A percentile compares a stretch with the other conserved stretches of the same genome.
phyloP scores from a whole-genome alignment of 441 rosid species.

The Eutrema salsugineum region DNA sequence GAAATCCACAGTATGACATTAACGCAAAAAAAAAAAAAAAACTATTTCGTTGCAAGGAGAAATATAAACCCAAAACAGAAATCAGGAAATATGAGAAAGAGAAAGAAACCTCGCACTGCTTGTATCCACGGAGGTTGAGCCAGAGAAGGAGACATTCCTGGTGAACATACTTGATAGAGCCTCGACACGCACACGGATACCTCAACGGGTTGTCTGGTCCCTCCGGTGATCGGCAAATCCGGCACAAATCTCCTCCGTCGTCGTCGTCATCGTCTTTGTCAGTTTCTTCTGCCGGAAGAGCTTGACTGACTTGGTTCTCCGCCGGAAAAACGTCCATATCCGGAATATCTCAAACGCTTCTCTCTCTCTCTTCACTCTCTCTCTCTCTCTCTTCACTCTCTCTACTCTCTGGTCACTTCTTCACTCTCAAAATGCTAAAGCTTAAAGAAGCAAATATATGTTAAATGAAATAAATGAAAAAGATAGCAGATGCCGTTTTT shows the following conservation, averaged over 20 bases:
- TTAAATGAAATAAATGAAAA: not conserved
- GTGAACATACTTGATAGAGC: slow-evolving; percentile 15
- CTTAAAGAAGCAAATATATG: not conserved
- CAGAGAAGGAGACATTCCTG: slow-evolving; percentile 11
- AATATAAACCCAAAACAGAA: not conserved
- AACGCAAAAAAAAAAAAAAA: too few relatives aligned
- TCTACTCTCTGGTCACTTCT: not conserved
- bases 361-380: not conserved
- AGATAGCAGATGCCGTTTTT: not conserved
- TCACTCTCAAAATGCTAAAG: not conserved
- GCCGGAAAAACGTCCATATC: not conserved
- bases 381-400: not conserved
- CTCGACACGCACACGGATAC: slow-evolving; percentile 19
- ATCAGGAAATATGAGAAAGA: not conserved
- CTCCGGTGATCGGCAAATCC: slow-evolving; percentile 16
- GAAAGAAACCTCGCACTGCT: slow-evolving; percentile 12
- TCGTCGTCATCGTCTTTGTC: not conserved
- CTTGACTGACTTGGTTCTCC: not conserved
- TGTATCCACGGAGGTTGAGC: not conserved
- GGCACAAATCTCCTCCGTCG: slow-evolving; percentile 8
- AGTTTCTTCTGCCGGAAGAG: not conserved
- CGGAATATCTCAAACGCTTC: not conserved
- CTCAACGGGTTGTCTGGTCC: slow-evolving; percentile 11
- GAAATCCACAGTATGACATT: not conserved
- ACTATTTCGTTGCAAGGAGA: not conserved